A percentile compares a stretch with the other conserved stretches of the same genome.
These are phyloP conservation scores for Suhomyces tanzawaensis DNA, from an alignment of 805 yeast species.

Conservation along the genomic window DNA sequence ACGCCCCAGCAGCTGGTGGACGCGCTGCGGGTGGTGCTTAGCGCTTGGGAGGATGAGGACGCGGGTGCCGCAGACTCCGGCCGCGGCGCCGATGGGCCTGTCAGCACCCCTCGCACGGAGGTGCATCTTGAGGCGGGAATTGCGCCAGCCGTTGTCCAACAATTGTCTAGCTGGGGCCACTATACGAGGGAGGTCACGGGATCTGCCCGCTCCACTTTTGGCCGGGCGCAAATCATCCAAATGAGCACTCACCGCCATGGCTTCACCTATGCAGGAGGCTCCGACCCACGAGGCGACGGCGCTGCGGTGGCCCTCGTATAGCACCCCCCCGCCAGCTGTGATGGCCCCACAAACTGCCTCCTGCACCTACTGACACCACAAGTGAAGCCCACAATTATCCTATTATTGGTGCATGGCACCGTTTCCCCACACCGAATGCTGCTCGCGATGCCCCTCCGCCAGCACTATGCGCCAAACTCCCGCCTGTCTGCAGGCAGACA, in stretches of 20 bases:
- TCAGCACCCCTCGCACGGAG: constrained; percentile 53
- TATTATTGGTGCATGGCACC: too few relatives aligned
- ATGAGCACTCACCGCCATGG: constrained; percentile 39
- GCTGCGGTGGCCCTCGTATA: constrained; percentile 67
- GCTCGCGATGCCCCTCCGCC: too few relatives aligned
- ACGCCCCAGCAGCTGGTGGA: constrained; percentile 75
- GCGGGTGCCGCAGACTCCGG: constrained; percentile 50
- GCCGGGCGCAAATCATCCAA: constrained; percentile 73
- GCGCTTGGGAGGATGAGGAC: constrained; percentile 45
- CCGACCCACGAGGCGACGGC: constrained; percentile 85
- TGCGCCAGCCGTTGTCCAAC: constrained; percentile 40
- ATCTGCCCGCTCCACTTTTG: constrained; percentile 45
- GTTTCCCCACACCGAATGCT: too few relatives aligned
- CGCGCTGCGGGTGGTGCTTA: constrained; percentile 68
- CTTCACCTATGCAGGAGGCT: constrained; percentile 63
- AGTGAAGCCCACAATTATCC: too few relatives aligned
- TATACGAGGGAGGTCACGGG: constrained; percentile 44
- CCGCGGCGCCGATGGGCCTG: constrained; percentile 63
- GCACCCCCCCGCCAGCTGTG: too few relatives aligned
- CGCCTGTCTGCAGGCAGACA: too few relatives aligned
- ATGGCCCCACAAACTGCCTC: too few relatives aligned
- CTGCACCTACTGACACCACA: too few relatives aligned
- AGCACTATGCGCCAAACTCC: too few relatives aligned
- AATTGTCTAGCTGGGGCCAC: constrained; percentile 57
- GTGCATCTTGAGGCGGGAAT: constrained; percentile 69